Percentiles rank a stretch among this genome's conserved stretches.
phyloP scores from a whole-genome alignment of 257 asterid genomes.

The Galeopsis tetrahit region DNA sequence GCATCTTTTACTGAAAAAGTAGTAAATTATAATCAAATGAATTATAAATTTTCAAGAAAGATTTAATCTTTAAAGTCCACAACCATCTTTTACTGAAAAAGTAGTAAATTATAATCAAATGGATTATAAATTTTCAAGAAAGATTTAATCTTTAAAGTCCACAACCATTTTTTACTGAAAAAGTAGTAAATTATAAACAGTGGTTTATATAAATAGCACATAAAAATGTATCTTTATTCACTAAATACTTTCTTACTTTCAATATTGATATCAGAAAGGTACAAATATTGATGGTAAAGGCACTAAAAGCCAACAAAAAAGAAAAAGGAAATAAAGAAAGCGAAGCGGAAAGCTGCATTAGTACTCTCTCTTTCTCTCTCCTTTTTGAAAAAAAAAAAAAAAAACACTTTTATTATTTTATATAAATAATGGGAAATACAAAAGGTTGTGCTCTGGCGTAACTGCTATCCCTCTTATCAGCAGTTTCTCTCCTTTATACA shows the following conservation, averaged over 20 bases:
- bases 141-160: constrained; percentile 29
- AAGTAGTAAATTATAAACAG: constrained; percentile 3
- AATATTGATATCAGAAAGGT: constrained; percentile 33
- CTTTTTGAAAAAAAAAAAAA: background rate
- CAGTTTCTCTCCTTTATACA: constrained; percentile 57
- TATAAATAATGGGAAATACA: constrained; percentile 44
- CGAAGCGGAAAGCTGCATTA: background rate
- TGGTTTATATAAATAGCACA: background rate
- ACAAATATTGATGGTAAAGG: constrained; percentile 38
- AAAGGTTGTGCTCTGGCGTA: constrained; percentile 48
- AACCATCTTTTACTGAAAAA: constrained; percentile 30
- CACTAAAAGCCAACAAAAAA: constrained; percentile 40
- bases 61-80: constrained; percentile 30
- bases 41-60: constrained; percentile 4
- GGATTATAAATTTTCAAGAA: background rate
- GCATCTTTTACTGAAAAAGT: constrained; percentile 26
- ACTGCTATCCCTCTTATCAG: constrained; percentile 60
- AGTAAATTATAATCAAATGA: background rate
- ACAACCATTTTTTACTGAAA: constrained; percentile 27
- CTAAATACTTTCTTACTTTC: constrained; percentile 28
- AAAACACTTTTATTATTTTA: constrained; percentile 16
- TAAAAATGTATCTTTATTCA: constrained; percentile 23
- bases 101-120: background rate
- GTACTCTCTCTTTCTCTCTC: background rate
- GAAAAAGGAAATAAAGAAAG: background rate